Conservation (phyloP, 169 alveolate genomes). For the Theileria parva region DNA sequence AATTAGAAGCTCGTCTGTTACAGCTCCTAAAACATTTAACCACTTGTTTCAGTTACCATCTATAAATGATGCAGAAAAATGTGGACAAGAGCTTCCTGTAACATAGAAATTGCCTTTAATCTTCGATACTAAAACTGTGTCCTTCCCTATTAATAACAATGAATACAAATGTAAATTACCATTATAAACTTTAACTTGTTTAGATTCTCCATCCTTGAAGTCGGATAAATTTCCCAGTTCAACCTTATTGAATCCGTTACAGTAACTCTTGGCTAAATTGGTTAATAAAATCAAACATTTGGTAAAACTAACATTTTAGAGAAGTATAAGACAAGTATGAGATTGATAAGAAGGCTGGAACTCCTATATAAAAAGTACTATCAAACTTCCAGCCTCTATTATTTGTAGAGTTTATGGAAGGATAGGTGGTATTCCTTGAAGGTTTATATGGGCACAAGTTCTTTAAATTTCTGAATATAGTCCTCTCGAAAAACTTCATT, state of each 20-base stretch:
- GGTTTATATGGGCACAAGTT: neutral
- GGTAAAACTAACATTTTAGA: constrained; percentile 2
- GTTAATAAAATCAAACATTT: neutral
- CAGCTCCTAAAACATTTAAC: constrained; percentile 38
- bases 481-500: neutral
- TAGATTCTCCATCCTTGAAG: constrained; percentile 73
- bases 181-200: constrained; percentile 62
- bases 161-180: constrained; percentile 9
- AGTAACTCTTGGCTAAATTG: constrained; percentile 5
- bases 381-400: constrained; percentile 3
- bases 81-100: constrained; percentile 79
- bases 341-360: neutral
- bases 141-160: constrained; percentile 41
- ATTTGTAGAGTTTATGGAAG: neutral
- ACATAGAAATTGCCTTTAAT: constrained; percentile 66
- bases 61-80: constrained; percentile 70
- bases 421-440: neutral
- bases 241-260: constrained; percentile 35
- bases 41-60: constrained; percentile 48
- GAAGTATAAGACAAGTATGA: constrained; percentile 13
- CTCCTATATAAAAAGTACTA: neutral
- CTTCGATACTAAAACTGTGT: constrained; percentile 68
- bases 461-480: constrained; percentile 1
- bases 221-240: constrained; percentile 57
- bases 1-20: constrained; percentile 69